Evolutionary conservation across 169 alveolate species (phyloP), one percentile per base, ranked within the genome.

Genomic region (Cyclospora cayetanensis): DNA sequence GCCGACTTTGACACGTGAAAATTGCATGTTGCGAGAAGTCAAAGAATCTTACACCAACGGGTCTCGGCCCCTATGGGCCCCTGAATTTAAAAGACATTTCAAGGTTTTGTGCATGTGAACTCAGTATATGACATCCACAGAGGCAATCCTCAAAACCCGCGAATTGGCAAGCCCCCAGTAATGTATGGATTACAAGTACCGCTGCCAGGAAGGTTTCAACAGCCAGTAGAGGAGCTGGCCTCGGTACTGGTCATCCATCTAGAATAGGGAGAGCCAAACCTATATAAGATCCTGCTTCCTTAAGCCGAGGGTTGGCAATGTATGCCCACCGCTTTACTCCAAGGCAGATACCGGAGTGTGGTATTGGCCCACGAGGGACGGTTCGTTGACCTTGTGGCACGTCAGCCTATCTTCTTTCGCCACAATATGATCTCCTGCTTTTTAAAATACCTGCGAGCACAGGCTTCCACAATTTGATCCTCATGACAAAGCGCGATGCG

Each of bases 391-490:
- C 15, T 46, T 46, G 60, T 15, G 7, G n/a, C 7, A 7, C 7
- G 46, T 91, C 91, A 96, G 35, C 99, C 99, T 34, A 98, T 86
- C 91, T 97, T 98, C 93, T 98, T 98, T 92, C 99, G 95, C 99
- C 99, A 99, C 34, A 99, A 96, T 66, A 97, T 96, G 79, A 99
- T 98, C 94, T 99, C 99, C 90, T 98, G 99, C 93, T 98, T 97
- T 93, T 99, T 99, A 94, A 98, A 98, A 74, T 97, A 95, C n/a
- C 98, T 94, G 35, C 86, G 68, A 31, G 53, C 79, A 82, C 34
- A 55, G n/a, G n/a, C n/a, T n/a, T n/a, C n/a, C n/a, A n/a, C n/a
- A n/a, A n/a, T n/a, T n/a, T 9, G 63, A 18, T 39, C 85, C 31
- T 4, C 65, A 41, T 46, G 11, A 25, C 1, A 27, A 1, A 50